A percentile compares a stretch with the other conserved stretches of the same genome.
phyloP scores from a whole-genome alignment of 495 filamentous ascomycete species.

The Staphylotrichum longicolle region DNA sequence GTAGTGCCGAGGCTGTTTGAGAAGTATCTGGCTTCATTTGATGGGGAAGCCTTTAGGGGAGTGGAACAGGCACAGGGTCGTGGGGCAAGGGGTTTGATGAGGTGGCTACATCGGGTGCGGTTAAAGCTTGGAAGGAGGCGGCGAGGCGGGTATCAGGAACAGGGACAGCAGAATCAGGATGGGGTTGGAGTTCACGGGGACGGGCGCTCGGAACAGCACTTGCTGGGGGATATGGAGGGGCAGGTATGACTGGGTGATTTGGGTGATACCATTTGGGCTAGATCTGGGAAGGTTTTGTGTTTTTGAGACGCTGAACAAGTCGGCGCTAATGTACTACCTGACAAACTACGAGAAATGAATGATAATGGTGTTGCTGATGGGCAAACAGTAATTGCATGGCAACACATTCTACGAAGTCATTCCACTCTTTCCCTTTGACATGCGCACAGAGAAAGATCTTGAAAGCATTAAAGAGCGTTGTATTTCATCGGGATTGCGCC shows the following conservation, averaged over 20 bases:
- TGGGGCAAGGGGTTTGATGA: background rate
- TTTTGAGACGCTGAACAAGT: too few species aligned
- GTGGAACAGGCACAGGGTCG: background rate
- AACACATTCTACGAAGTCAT: too few species aligned
- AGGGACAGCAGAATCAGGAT: background rate
- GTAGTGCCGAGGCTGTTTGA: slow-evolving; percentile 24
- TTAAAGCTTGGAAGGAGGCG: background rate
- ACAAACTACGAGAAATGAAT: too few species aligned
- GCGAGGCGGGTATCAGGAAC: slow-evolving; percentile 37
- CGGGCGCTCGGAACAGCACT: slow-evolving; percentile 11
- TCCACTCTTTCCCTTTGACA: too few species aligned
- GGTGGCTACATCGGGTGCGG: slow-evolving; percentile 3
- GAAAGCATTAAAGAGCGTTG: slow-evolving; percentile 10
- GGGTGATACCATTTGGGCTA: too few species aligned
- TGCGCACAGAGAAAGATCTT: background rate
- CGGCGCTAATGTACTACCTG: too few species aligned
- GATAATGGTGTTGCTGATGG: too few species aligned
- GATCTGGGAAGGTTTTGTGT: too few species aligned
- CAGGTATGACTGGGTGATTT: background rate
- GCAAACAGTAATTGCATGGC: too few species aligned
- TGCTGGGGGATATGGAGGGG: slow-evolving; percentile 17
- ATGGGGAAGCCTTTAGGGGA: slow-evolving; percentile 20
- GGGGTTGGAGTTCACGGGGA: background rate
- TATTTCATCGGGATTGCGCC: background rate
- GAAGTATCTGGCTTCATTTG: slow-evolving; percentile 38